Percentiles rank a stretch among this genome's conserved stretches.
Evolutionary conservation across 2,329 filamentous ascomycete genomes (phyloP).

Genomic region (Paraconiothyrium brasiliense): DNA sequence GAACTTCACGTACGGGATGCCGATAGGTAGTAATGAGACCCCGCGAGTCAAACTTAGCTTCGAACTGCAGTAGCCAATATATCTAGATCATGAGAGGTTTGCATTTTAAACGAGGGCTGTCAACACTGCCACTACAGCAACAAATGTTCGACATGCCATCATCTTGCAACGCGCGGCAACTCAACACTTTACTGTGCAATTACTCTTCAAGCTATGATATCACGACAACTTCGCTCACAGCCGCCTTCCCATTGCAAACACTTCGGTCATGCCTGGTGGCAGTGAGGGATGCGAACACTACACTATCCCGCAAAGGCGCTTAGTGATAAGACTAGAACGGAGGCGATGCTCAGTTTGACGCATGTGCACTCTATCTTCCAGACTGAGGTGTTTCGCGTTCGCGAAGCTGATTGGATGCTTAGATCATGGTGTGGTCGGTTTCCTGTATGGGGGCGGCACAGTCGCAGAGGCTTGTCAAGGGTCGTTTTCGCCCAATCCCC

Average conservation of each 20-base stretch:
- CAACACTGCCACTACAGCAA: no score
- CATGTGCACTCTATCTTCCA: not conserved
- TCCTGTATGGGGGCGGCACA: slow-evolving; percentile 7
- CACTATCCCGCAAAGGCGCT: not conserved
- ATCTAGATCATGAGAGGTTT: no score
- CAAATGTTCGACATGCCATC: no score
- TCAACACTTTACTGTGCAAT: no score
- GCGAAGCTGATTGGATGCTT: not conserved
- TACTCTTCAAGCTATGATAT: not conserved
- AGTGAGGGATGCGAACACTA: not conserved
- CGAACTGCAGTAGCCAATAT: slow-evolving; percentile 16
- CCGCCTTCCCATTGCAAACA: not conserved
- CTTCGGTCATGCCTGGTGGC: not conserved
- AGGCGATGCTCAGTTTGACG: not conserved
- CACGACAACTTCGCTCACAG: not conserved
- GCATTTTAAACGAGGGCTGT: not conserved
- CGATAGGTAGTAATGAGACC: slow-evolving; percentile 31
- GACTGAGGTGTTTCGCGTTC: not conserved
- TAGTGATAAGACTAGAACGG: not conserved
- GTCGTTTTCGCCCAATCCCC: not conserved
- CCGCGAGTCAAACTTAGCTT: slow-evolving; percentile 39
- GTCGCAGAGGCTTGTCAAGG: not conserved
- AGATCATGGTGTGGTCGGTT: not conserved
- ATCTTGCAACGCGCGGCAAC: no score
- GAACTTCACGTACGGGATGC: slow-evolving; percentile 55